A percentile compares a stretch with the other conserved stretches of the same genome.
Evolutionary conservation across 2,329 filamentous ascomycete species (phyloP).

Genomic region (Paraconiothyrium brasiliense): DNA sequence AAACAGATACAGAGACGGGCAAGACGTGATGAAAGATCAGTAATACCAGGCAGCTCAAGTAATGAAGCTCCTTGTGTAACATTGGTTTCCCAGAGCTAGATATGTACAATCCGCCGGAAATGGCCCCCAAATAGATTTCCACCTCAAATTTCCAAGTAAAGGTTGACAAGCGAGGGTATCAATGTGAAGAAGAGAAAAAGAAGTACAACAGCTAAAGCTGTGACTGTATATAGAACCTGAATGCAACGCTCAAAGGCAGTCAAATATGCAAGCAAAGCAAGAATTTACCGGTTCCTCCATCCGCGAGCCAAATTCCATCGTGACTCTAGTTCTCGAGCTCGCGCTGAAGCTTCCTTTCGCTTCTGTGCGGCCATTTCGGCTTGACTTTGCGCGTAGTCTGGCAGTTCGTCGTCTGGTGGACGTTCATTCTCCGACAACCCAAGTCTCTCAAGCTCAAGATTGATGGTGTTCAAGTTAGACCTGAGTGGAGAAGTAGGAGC

Average conservation of each 20-base stretch:
- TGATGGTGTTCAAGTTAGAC: conserved; percentile 37
- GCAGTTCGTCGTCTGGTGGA: conserved; percentile 52
- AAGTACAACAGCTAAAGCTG: not conserved
- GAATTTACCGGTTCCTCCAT: conserved; percentile 24
- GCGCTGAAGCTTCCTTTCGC: conserved; percentile 52
- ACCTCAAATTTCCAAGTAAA: conserved; percentile 13
- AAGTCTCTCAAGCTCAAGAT: conserved; percentile 42
- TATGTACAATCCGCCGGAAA: not conserved
- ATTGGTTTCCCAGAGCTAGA: not conserved
- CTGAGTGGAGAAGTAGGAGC: conserved; percentile 21
- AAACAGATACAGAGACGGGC: not conserved
- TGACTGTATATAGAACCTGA: conserved; percentile 1
- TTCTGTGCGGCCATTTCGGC: conserved; percentile 54
- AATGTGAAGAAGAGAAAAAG: conserved; percentile 22
- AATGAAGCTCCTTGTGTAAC: not conserved
- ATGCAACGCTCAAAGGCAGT: conserved; percentile 13
- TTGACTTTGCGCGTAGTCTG: conserved; percentile 59
- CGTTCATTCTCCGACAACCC: conserved; percentile 43
- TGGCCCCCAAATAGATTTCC: not conserved
- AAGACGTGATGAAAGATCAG: not conserved
- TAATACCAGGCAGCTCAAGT: not conserved
- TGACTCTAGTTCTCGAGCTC: conserved; percentile 57
- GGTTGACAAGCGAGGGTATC: conserved; percentile 26
- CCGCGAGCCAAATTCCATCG: conserved; percentile 50
- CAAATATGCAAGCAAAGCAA: not conserved